phyloP scores from a whole-genome alignment of 1,139 yeast genomes.

The Yamadazyma siamensis region DNA sequence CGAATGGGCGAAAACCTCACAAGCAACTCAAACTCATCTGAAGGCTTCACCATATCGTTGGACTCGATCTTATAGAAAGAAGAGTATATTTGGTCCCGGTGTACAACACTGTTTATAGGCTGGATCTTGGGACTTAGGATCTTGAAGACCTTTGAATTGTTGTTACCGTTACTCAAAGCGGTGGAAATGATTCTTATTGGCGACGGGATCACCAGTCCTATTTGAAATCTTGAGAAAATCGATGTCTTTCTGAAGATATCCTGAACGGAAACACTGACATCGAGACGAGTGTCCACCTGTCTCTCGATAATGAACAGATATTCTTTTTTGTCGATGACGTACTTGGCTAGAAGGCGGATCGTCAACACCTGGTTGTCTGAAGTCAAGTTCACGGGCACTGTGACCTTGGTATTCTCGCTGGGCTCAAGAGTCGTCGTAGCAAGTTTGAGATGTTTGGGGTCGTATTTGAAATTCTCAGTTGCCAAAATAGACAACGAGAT shows the following conservation, averaged over 20 bases:
- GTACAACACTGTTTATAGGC: slow-evolving; percentile 42
- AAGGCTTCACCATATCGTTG: slow-evolving; percentile 16
- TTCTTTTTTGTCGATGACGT: slow-evolving; percentile 18
- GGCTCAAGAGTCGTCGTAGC: slow-evolving; percentile 15
- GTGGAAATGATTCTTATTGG: slow-evolving; percentile 57
- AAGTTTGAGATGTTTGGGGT: neutral
- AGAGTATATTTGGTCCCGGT: slow-evolving; percentile 67
- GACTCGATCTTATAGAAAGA: slow-evolving; percentile 50
- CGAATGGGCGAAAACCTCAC: slow-evolving; percentile 45
- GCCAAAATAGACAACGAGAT: slow-evolving; percentile 7
- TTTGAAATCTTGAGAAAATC: slow-evolving; percentile 63
- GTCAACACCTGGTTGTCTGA: slow-evolving; percentile 25
- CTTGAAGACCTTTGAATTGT: slow-evolving; percentile 23
- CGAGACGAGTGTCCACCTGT: slow-evolving; percentile 48
- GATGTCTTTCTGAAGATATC: slow-evolving; percentile 60
- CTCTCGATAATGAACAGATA: slow-evolving; percentile 24
- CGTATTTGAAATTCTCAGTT: slow-evolving; percentile 6
- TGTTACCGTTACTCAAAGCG: slow-evolving; percentile 31
- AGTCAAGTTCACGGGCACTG: slow-evolving; percentile 21
- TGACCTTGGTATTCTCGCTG: slow-evolving; percentile 11
- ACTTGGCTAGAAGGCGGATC: slow-evolving; percentile 31
- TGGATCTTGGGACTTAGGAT: slow-evolving; percentile 26
- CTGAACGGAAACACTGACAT: slow-evolving; percentile 70
- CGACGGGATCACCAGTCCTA: slow-evolving; percentile 50
- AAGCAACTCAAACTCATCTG: slow-evolving; percentile 38